Base-by-base conservation (phyloP, 2,329 filamentous ascomycete species). In the Ambrosiella beaveri region DNA sequence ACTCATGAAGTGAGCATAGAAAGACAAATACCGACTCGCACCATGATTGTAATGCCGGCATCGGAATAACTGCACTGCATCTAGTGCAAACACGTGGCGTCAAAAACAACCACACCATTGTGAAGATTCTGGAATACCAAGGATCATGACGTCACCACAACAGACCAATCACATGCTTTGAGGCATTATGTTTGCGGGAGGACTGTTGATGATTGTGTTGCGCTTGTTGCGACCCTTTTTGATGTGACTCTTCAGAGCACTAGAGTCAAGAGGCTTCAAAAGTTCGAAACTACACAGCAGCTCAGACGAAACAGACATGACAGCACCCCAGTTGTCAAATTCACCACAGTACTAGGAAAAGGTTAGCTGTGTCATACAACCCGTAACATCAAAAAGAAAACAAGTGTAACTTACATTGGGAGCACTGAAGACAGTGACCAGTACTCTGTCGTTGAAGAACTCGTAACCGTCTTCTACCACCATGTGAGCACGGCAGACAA, bases 381-480 rank as follows among this genome's bases (percentile, higher is more conserved):
- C 3, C 3, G n/a, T 47, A 15, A n/a, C n/a, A 47, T 47, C 13
- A 47, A 15, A 6, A 17, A 37, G 38, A 3, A 12, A 52, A 41
- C 13, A 54, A 9, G 37, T n/a, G 40, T 36, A 11, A 78, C 88
- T 79, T 75, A 95, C 89, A 67, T 98, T 98, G 35, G 93, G 93
- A 54, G 93, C 93, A 62, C 89, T 96, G 69, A 98, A 98, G 1
- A 98, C 91, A 1, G 93, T 98, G 51, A 98, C 93, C 61, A 98
- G 71, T 51, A 96, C 86, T 60, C 93, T 80, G 68, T 98, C 93
- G 62, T 87, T 95, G 70, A 97, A 98, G 71, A 98, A 98, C 67
- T 98, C 93, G 71, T 98, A 98, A 9, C 93, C 93, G 68, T 98
- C 93, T 70, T 98, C 93, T 19, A 98, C 93, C 56, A 98, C 93